Percentiles rank a stretch among this genome's conserved stretches.
phyloP scores from a whole-genome alignment of 176 grass and related monocot species.

The Poa pratensis region DNA sequence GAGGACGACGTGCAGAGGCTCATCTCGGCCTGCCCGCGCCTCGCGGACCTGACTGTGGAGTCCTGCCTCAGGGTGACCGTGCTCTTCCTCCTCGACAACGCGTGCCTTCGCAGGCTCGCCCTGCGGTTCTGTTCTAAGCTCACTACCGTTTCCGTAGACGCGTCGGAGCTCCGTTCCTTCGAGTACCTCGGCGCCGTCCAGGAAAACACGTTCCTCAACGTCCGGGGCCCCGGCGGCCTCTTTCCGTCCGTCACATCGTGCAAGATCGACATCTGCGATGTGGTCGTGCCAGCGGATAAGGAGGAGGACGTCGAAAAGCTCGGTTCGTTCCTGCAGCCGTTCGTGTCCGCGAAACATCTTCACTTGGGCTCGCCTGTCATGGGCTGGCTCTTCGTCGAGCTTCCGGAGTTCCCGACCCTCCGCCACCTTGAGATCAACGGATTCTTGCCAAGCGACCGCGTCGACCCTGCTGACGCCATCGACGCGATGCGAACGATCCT shows the following conservation, averaged over 20 bases:
- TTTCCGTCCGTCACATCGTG: neutral
- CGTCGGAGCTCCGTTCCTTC: conserved; percentile 9
- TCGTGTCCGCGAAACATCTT: neutral
- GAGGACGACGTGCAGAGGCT: neutral
- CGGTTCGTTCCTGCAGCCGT: neutral
- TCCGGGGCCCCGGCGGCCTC: neutral
- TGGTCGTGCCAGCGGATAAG: neutral
- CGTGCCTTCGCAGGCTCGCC: neutral
- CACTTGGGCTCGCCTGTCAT: neutral
- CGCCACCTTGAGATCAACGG: neutral
- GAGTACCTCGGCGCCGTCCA: conserved; percentile 12
- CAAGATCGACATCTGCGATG: neutral
- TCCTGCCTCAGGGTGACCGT: neutral
- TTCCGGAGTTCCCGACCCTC: neutral
- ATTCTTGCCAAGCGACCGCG: too few relatives aligned
- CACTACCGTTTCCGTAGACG: neutral
- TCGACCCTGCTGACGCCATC: neutral
- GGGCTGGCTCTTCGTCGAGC: neutral
- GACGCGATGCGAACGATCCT: neutral
- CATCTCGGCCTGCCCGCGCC: neutral
- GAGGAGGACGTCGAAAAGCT: neutral
- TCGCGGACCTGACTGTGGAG: conserved; percentile 16
- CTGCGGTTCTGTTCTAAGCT: conserved; percentile 23
- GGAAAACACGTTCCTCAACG: neutral
- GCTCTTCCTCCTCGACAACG: neutral